Conservation (phyloP, 1,284 basidiomycete species). For the Cutaneotrichosporon cavernicola region DNA sequence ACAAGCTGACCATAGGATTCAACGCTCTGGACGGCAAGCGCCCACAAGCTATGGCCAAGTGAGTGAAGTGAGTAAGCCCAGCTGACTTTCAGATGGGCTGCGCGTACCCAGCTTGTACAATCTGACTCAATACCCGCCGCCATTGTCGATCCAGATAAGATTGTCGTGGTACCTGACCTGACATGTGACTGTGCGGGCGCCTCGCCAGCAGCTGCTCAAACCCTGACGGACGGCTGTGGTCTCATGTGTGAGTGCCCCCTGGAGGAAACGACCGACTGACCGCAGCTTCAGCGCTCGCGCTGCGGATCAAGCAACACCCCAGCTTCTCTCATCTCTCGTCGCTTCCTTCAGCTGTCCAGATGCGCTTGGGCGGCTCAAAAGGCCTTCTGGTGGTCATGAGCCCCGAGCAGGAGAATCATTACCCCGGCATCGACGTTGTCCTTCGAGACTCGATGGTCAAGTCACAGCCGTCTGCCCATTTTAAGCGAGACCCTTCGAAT, state of each 20-base stretch:
- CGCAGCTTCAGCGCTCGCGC: slow-evolving; percentile 34
- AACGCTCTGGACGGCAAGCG: slow-evolving; percentile 38
- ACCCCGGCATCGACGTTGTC: slow-evolving; percentile 34
- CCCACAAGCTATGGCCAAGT: slow-evolving; percentile 45
- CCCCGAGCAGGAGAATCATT: slow-evolving; percentile 20
- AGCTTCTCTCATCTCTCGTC: slow-evolving; percentile 16
- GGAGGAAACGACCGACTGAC: not conserved
- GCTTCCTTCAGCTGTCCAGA: slow-evolving; percentile 36
- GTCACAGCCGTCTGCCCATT: slow-evolving; percentile 22
- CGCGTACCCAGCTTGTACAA: slow-evolving; percentile 38
- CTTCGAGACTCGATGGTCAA: slow-evolving; percentile 46
- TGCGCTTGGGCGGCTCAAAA: slow-evolving; percentile 43
- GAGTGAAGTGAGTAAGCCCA: not conserved
- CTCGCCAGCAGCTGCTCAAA: slow-evolving; percentile 7
- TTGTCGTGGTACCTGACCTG: slow-evolving; percentile 32
- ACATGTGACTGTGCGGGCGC: slow-evolving; percentile 30
- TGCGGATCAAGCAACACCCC: slow-evolving; percentile 25
- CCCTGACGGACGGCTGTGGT: slow-evolving; percentile 45
- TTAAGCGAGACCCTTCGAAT: slow-evolving; percentile 31
- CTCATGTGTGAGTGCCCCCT: slow-evolving; percentile 38
- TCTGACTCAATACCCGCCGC: slow-evolving; percentile 39
- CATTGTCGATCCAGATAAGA: slow-evolving; percentile 16
- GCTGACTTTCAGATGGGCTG: slow-evolving; percentile 30
- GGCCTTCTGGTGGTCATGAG: slow-evolving; percentile 43
- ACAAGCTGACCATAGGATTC: slow-evolving; percentile 26